Evolutionary conservation across 1,284 basidiomycete species (phyloP).

Genomic region (Leccinum huronense): DNA sequence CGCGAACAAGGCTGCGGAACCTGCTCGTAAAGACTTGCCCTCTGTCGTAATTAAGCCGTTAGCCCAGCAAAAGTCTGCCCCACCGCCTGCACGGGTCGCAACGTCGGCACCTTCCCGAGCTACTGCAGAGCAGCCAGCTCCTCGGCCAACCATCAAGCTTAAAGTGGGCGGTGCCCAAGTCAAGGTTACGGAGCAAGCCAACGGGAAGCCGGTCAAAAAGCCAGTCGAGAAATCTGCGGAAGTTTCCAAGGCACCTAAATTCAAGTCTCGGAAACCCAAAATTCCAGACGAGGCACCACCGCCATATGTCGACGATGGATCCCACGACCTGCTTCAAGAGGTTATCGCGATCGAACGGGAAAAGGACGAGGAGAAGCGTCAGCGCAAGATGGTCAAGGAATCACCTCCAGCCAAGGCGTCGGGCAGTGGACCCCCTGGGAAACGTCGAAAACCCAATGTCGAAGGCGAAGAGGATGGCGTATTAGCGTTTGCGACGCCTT

Average conservation of each 20-base stretch:
- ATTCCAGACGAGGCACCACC: slow-evolving; percentile 56
- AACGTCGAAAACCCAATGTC: slow-evolving; percentile 55
- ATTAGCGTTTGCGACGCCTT: slow-evolving; percentile 54
- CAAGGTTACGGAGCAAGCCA: slow-evolving; percentile 30
- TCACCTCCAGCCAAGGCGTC: slow-evolving; percentile 36
- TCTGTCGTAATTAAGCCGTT: slow-evolving; percentile 39
- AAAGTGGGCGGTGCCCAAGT: slow-evolving; percentile 43
- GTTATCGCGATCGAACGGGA: slow-evolving; percentile 76
- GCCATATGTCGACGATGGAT: slow-evolving; percentile 69
- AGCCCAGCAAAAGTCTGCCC: slow-evolving; percentile 29
- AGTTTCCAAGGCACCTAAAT: slow-evolving; percentile 32
- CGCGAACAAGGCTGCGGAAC: slow-evolving; percentile 41
- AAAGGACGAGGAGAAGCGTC: slow-evolving; percentile 49
- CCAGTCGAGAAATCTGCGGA: slow-evolving; percentile 36
- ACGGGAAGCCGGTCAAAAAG: slow-evolving; percentile 28
- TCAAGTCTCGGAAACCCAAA: slow-evolving; percentile 50
- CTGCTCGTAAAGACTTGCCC: slow-evolving; percentile 29
- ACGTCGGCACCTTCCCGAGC: slow-evolving; percentile 27
- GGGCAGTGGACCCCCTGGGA: slow-evolving; percentile 40
- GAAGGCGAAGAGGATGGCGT: slow-evolving; percentile 58
- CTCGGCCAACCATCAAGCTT: slow-evolving; percentile 60
- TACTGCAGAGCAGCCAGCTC: slow-evolving; percentile 36
- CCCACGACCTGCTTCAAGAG: slow-evolving; percentile 74
- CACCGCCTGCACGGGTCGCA: slow-evolving; percentile 14
- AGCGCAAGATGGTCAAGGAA: slow-evolving; percentile 36